Conservation (phyloP, 257 asterid species). For the Solanum habrochaites region DNA sequence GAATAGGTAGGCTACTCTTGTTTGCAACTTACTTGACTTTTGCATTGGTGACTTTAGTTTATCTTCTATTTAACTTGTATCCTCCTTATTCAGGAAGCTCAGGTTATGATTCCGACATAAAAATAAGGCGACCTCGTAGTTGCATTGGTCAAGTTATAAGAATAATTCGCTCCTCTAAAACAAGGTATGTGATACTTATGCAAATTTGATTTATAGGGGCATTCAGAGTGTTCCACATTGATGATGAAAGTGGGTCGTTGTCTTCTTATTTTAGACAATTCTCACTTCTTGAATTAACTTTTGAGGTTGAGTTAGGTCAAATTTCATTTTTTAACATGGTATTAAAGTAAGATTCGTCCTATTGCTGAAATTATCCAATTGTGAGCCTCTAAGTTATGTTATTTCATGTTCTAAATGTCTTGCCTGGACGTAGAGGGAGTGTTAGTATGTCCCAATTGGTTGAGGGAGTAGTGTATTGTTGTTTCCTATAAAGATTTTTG, state of each 20-base stretch:
- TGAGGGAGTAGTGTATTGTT: not conserved
- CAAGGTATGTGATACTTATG: conserved; percentile 29
- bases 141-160: conserved; percentile 73
- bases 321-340: not conserved
- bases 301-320: not conserved
- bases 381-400: not conserved
- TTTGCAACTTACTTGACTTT: not conserved
- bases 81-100: conserved; percentile 33
- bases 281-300: not conserved
- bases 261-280: not conserved
- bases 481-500: not conserved
- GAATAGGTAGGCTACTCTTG: not conserved
- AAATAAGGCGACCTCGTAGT: conserved; percentile 28
- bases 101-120: conserved; percentile 21
- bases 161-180: conserved; percentile 31
- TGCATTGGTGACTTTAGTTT: not conserved
- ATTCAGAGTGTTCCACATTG: not conserved
- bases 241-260: not conserved
- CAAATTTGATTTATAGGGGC: not conserved
- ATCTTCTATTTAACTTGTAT: not conserved
- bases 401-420: not conserved
- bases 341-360: not conserved
- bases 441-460: not conserved
- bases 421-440: not conserved
- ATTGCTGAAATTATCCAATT: not conserved